A percentile compares a stretch with the other conserved stretches of the same genome.
Evolutionary conservation across 192 early-diverging fungal species (phyloP).

Genomic region (Podochytrium sp.): DNA sequence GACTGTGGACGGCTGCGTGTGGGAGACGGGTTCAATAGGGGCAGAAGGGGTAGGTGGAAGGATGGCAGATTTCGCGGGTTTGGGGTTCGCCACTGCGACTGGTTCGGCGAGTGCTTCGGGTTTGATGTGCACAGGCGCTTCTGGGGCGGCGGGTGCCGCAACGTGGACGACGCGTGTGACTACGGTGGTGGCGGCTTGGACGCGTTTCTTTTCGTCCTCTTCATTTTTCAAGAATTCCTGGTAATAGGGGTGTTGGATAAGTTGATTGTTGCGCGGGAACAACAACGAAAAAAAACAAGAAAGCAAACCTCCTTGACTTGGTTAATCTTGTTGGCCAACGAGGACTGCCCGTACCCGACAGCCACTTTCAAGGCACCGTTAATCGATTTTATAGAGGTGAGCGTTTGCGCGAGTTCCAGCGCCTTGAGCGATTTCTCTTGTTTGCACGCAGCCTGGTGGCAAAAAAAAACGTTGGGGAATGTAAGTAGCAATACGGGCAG

Average conservation of each 20-base stretch:
- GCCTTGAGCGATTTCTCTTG: constrained; percentile 75
- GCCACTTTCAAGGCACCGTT: constrained; percentile 88
- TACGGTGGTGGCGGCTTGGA: no score
- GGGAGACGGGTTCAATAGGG: no score
- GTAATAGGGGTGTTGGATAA: not conserved
- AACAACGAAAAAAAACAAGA: not conserved
- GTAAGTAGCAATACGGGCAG: constrained; percentile 1
- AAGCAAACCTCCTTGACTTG: constrained; percentile 52
- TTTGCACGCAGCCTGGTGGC: constrained; percentile 68
- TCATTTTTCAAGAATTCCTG: constrained; percentile 14
- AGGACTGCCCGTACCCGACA: constrained; percentile 60
- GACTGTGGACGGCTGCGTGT: no score
- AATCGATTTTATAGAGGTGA: constrained; percentile 68
- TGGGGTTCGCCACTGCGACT: no score
- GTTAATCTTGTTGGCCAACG: constrained; percentile 80
- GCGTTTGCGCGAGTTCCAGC: constrained; percentile 72
- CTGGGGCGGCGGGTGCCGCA: not conserved
- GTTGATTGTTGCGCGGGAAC: not conserved
- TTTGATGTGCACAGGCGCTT: not conserved
- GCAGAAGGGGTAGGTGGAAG: no score
- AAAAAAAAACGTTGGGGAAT: not conserved
- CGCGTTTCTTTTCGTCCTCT: not conserved
- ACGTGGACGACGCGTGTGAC: no score
- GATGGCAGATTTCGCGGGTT: no score
- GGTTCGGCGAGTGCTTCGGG: not conserved